phyloP scores from a whole-genome alignment of 2,329 filamentous ascomycete genomes.

The Pseudogymnoascus sp. region DNA sequence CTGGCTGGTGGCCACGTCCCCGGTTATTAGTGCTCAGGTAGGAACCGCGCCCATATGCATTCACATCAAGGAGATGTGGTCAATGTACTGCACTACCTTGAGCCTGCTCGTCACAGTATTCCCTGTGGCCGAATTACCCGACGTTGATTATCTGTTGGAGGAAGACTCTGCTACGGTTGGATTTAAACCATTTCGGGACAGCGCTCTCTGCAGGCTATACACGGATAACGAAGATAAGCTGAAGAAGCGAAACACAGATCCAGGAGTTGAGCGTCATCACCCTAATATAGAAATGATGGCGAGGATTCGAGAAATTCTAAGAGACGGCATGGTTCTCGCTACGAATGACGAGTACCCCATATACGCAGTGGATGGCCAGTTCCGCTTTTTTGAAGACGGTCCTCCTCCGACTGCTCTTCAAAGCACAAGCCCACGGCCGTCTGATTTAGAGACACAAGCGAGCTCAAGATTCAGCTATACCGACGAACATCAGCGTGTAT shows the following conservation, averaged over 20 bases:
- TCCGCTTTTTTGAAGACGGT: slow-evolving; percentile 47
- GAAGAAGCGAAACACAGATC: slow-evolving; percentile 43
- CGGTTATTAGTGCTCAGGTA: slow-evolving; percentile 45
- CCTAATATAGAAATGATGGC: slow-evolving; percentile 60
- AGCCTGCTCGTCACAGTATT: slow-evolving; percentile 54
- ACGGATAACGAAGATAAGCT: slow-evolving; percentile 30
- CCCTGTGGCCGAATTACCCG: slow-evolving; percentile 46
- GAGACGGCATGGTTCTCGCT: slow-evolving; percentile 53
- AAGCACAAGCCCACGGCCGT: slow-evolving; percentile 34
- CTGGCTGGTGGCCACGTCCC: slow-evolving; percentile 54
- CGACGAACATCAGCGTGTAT: neutral
- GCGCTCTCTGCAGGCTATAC: slow-evolving; percentile 44
- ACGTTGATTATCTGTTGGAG: slow-evolving; percentile 56
- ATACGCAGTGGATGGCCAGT: slow-evolving; percentile 39
- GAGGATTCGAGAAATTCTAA: slow-evolving; percentile 54
- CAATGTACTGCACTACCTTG: slow-evolving; percentile 55
- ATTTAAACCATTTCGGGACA: slow-evolving; percentile 51
- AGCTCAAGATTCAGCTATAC: neutral
- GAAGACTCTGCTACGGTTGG: slow-evolving; percentile 62
- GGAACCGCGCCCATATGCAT: slow-evolving; percentile 48
- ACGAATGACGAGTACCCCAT: slow-evolving; percentile 35
- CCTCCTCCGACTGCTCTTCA: slow-evolving; percentile 29
- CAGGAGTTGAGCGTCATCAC: slow-evolving; percentile 43
- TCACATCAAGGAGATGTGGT: slow-evolving; percentile 57
- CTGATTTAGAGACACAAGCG: neutral